These are phyloP conservation scores for Lactarius tabidus DNA, from an alignment of 768 basidiomycete species.

Conservation along the genomic window DNA sequence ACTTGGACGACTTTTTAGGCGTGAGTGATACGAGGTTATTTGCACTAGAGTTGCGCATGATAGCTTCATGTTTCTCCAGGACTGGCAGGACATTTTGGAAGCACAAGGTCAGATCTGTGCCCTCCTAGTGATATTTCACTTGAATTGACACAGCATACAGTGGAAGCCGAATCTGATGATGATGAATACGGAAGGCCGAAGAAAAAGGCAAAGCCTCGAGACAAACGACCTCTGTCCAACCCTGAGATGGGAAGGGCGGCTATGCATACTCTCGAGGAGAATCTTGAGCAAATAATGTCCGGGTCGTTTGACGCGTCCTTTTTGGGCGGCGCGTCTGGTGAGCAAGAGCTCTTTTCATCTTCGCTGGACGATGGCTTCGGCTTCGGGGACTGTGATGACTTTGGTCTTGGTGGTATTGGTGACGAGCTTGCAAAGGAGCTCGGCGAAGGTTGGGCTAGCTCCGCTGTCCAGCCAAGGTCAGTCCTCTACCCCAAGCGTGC, in stretches of 20 bases:
- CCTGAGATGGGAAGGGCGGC: conserved; percentile 49
- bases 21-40: conserved; percentile 14
- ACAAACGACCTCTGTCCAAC: conserved; percentile 31
- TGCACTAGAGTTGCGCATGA: neutral
- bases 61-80: conserved; percentile 3
- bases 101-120: conserved; percentile 13
- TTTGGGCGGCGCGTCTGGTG: conserved; percentile 35
- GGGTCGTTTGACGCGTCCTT: conserved; percentile 64
- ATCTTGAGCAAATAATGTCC: conserved; percentile 62
- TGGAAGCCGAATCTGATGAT: conserved; percentile 38
- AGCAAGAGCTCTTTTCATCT: conserved; percentile 49
- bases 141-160: conserved; percentile 6
- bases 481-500: neutral
- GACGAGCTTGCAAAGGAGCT: conserved; percentile 75
- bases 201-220: conserved; percentile 31
- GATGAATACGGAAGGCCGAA: conserved; percentile 44
- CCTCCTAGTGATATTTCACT: neutral
- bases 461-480: conserved; percentile 29
- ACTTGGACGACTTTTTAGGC: conserved; percentile 27
- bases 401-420: conserved; percentile 57
- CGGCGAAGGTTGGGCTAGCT: conserved; percentile 60
- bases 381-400: conserved; percentile 43
- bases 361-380: conserved; percentile 46
- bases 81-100: conserved; percentile 20
- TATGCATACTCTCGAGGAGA: conserved; percentile 64